A percentile compares a stretch with the other conserved stretches of the same genome.
Evolutionary conservation across 2,329 filamentous ascomycete genomes (phyloP).

Genomic region (Botrytis byssoidea): DNA sequence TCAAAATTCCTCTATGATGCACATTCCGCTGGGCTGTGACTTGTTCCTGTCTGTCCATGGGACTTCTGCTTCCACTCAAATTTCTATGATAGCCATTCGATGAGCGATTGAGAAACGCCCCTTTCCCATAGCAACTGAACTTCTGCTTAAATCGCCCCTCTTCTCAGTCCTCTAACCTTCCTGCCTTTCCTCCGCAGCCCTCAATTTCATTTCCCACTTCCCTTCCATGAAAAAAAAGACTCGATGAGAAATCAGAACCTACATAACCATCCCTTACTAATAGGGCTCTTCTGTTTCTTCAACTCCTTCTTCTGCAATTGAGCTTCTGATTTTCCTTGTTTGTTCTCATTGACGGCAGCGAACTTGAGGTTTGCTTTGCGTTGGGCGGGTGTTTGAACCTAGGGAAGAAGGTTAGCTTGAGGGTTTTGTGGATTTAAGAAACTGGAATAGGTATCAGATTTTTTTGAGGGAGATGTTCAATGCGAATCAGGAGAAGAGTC

Average conservation of each 20-base stretch:
- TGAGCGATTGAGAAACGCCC: not conserved
- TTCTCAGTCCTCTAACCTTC: not conserved
- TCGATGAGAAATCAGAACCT: slow-evolving; percentile 35
- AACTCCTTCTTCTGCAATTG: slow-evolving; percentile 60
- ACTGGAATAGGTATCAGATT: not conserved
- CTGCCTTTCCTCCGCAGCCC: not conserved
- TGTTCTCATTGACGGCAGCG: slow-evolving; percentile 67
- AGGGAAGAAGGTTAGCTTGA: slow-evolving; percentile 15
- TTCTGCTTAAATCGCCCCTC: not conserved
- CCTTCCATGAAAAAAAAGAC: not conserved
- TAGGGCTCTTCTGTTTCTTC: slow-evolving; percentile 48
- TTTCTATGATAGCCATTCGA: not conserved
- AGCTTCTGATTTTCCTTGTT: slow-evolving; percentile 70
- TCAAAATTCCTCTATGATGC: too few species aligned
- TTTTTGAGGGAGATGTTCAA: not conserved
- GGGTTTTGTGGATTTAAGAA: not conserved
- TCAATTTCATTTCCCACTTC: not conserved
- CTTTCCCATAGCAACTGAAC: not conserved
- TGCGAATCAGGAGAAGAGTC: not conserved
- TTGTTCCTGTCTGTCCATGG: not conserved
- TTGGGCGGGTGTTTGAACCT: slow-evolving; percentile 85
- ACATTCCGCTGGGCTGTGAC: not conserved
- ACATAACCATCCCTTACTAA: slow-evolving; percentile 66
- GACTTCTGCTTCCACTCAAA: not conserved
- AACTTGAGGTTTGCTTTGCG: slow-evolving; percentile 79